Evolutionary conservation across 768 basidiomycete genomes (phyloP).

Genomic region (Crucibulum laeve): DNA sequence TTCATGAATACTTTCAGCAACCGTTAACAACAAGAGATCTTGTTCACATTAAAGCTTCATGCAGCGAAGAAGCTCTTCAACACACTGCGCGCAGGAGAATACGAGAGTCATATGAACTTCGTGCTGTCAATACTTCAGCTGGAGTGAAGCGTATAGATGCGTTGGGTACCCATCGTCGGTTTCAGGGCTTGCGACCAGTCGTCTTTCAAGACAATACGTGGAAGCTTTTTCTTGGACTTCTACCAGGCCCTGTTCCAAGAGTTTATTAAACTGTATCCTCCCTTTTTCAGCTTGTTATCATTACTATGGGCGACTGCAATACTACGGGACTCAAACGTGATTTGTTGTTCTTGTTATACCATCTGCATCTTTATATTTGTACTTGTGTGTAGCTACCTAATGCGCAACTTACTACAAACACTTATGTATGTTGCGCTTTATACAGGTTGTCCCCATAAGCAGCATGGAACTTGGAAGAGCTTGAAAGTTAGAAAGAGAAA

Average conservation of each 20-base stretch:
- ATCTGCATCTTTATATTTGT: too few species aligned
- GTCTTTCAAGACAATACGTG: conserved; percentile 33
- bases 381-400: too few species aligned
- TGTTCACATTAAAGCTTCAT: conserved; percentile 15
- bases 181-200: conserved; percentile 38
- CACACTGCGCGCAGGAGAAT: conserved; percentile 29
- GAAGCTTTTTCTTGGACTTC: conserved; percentile 42
- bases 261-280: conserved; percentile 5
- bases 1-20: conserved; percentile 43
- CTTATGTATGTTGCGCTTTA: too few species aligned
- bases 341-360: too few species aligned
- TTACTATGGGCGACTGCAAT: background rate
- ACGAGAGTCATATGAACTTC: conserved; percentile 31
- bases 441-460: too few species aligned
- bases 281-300: background rate
- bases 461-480: too few species aligned
- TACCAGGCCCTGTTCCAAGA: conserved; percentile 26
- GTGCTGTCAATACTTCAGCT: conserved; percentile 29
- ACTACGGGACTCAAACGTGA: too few species aligned
- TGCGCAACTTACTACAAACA: too few species aligned
- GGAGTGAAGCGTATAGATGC: conserved; percentile 48
- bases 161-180: conserved; percentile 40
- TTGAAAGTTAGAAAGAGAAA: too few species aligned
- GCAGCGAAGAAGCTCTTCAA: conserved; percentile 18
- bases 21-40: conserved; percentile 33